Evolutionary conservation across 2,329 filamentous ascomycete species (phyloP), one percentile per base, ranked within the genome.

Genomic region (Exserohilum rostratum): DNA sequence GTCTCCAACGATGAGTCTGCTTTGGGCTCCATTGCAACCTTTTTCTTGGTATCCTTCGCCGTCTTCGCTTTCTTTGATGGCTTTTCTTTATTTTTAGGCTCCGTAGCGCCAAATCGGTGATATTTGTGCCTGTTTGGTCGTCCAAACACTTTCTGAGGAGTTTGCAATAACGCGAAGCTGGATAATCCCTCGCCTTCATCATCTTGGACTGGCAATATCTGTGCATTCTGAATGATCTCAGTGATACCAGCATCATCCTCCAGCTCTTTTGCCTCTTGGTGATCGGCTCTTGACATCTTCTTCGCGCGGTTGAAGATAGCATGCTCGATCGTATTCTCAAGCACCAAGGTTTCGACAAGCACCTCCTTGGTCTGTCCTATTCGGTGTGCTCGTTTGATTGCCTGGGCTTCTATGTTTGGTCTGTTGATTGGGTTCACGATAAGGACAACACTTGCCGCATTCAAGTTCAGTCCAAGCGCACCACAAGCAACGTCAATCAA

Each of bases 401-500:
- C 93, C 73, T 98, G 93, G 1, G 90, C 91, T 72, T 96, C 90
- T 0, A 96, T 83, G 60, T 90, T 80, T 0, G 91, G 91, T 47
- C 93, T 90, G 71, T 95, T 88, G 11, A 96, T 90, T 0, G 93
- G 93, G 60, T 89, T 93, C 50, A 96, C 83, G 59, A 98, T 97
- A 75, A 92, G 96, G 9, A 98, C 88, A 2, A 93, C 82, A 4
- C 90, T 95, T 1, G 93, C 93, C 10, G 85, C 87, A 46, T 87
- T 87, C 73, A 97, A 87, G 69, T 97, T 93, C 0, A 98, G 81
- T 0, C 93, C 93, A 57, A 93, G 91, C 0, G 93, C 91, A 27
- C 93, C 93, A 69, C 95, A 91, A 1, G 85, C 86, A n/a, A 97
- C 84, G 68, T 96, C 92, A 89, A 97, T 96, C 1, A 97, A 81